Evolutionary conservation across 139 green algal species (phyloP), one percentile per base, ranked within the genome.

Genomic region (Bryopsis sp.): DNA sequence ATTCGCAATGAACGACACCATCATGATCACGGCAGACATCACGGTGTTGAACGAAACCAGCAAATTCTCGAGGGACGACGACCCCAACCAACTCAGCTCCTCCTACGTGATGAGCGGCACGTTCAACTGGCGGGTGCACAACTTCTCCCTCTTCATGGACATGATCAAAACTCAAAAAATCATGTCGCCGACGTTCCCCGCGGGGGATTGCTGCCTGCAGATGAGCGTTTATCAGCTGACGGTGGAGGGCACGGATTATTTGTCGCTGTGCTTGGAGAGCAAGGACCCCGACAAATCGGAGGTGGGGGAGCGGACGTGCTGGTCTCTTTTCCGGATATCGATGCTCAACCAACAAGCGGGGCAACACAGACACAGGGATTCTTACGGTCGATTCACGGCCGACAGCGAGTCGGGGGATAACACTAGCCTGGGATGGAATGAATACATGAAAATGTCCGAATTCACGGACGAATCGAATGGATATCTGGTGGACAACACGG

Each of bases 121-220:
- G 64, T 88, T 87, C 81, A 74, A 59, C 31, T 86, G 84, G 84
- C 71, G 72, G 46, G 78, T 90, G 28, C 75, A 81, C 72, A 90
- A 90, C 66, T 81, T 90, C 37, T 72, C 72, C 33, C 67, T 82
- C 47, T 90, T 90, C 64, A 78, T 76, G 74, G 84, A 85, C 34
- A 88, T 89, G 80, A 33, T 72, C 57, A 81, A 77, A 59, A 86
- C 77, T 48, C 84, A 90, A 80, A 90, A 90, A 74, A 85, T 90
- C 75, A 90, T 90, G 80, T 82, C 70, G 4, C 84, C 84, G 31
- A 74, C 79, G 6, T 90, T 90, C 70, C 74, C 81, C 15, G 84
- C 84, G 1, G 83, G 77, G 5, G 84, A n/a, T n/a, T n/a, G n/a
- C n/a, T n/a, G n/a, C n/a, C n/a, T n/a, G n/a, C n/a, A n/a, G n/a